These are phyloP conservation scores for Vaccinium macrocarpon DNA, from an alignment of 148 eudicot genomes.

Conservation along the genomic window DNA sequence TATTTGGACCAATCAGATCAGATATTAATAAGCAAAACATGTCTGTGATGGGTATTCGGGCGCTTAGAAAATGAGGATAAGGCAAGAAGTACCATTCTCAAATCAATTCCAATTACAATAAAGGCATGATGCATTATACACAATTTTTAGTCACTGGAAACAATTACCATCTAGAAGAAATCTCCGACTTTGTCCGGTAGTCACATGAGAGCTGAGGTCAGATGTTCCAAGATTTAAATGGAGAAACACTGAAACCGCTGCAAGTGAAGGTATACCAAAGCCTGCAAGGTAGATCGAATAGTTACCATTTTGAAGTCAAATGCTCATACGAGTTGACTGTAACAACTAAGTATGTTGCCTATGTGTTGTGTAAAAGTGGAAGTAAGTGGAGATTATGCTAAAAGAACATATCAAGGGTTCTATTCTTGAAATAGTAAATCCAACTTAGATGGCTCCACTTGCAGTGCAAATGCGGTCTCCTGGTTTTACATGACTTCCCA, in stretches of 20 bases:
- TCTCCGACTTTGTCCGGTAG: conserved; percentile 10
- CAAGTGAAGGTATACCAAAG: conserved; percentile 23
- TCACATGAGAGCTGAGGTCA: conserved; percentile 11
- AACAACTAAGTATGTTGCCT: neutral
- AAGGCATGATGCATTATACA: neutral
- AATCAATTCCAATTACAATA: neutral
- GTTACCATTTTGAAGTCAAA: neutral
- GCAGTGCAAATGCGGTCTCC: neutral
- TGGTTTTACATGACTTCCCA: neutral
- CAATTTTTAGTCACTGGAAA: neutral
- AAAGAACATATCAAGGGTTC: neutral
- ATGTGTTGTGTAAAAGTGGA: neutral
- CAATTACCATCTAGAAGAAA: conserved; percentile 10
- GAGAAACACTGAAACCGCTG: conserved; percentile 24
- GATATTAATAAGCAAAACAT: neutral
- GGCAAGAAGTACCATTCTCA: neutral
- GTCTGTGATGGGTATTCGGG: neutral
- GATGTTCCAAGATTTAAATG: conserved; percentile 16
- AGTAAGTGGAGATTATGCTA: neutral
- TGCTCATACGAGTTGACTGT: neutral
- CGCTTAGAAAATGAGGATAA: neutral
- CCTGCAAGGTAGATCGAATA: conserved; percentile 7
- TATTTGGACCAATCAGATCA: neutral
- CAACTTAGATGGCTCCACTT: neutral
- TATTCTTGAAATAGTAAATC: neutral